These are phyloP conservation scores for Diacronema lutheri DNA, from an alignment of 78 protist genomes.

Conservation along the genomic window DNA sequence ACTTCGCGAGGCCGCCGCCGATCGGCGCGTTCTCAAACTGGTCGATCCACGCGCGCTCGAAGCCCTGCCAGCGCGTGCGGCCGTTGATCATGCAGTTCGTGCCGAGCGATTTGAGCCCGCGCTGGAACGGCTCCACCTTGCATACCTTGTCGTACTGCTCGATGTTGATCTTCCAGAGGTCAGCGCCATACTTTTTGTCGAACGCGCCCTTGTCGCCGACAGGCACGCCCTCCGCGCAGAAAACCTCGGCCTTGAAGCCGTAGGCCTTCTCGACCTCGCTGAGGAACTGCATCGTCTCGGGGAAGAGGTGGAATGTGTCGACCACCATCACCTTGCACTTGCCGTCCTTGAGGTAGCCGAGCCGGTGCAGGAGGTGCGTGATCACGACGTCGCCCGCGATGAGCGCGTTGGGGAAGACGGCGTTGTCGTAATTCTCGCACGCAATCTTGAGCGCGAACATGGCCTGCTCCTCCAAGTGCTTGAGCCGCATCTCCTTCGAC, in stretches of 20 bases:
- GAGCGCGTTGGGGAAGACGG: constrained; percentile 51
- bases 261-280: constrained; percentile 30
- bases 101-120: constrained; percentile 25
- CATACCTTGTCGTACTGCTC: constrained; percentile 47
- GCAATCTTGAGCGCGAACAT: constrained; percentile 5
- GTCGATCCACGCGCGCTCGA: constrained; percentile 48
- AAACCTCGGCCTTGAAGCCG: constrained; percentile 35
- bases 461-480: constrained; percentile 54
- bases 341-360: constrained; percentile 35
- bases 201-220: neutral
- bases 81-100: constrained; percentile 43
- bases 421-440: neutral
- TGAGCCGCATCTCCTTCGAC: constrained; percentile 34
- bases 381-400: constrained; percentile 45
- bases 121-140: constrained; percentile 51
- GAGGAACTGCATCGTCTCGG: constrained; percentile 23
- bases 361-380: constrained; percentile 18
- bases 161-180: constrained; percentile 41
- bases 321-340: constrained; percentile 44
- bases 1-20: constrained; percentile 27
- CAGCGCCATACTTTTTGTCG: constrained; percentile 35
- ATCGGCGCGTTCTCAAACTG: constrained; percentile 13
- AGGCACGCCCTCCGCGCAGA: neutral
- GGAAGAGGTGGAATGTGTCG: constrained; percentile 48
- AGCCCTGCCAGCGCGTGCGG: constrained; percentile 40